These are phyloP conservation scores for Erigeron philadelphicus DNA, from an alignment of 140 eudicot species.

Conservation along the genomic window DNA sequence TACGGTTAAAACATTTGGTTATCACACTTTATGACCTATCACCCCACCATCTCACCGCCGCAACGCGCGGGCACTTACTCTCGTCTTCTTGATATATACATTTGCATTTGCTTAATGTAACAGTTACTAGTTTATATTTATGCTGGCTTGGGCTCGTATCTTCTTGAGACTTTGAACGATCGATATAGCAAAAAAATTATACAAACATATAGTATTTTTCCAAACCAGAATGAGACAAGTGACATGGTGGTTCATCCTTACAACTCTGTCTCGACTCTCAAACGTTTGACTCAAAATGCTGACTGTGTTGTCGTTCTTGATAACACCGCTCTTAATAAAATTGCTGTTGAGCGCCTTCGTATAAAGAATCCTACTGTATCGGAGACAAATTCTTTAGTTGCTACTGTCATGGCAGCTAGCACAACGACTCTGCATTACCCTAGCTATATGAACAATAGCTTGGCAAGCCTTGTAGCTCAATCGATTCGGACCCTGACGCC, in stretches of 20 bases:
- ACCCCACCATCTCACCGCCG: too few species aligned
- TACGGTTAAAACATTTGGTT: too few species aligned
- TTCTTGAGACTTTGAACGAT: constrained; percentile 76
- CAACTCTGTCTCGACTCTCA: constrained; percentile 84
- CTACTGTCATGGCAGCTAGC: constrained; percentile 95
- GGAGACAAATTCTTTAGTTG: constrained; percentile 76
- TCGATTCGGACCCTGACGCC: too few species aligned
- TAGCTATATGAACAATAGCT: constrained; percentile 87
- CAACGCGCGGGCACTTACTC: too few species aligned
- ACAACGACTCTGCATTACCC: constrained; percentile 88
- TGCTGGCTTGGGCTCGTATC: constrained; percentile 84
- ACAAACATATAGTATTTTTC: constrained; percentile 86
- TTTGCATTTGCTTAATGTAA: background rate
- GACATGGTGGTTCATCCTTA: constrained; percentile 95
- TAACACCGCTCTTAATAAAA: constrained; percentile 85
- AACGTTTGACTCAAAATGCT: constrained; percentile 79
- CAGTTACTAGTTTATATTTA: background rate
- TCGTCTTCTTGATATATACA: background rate
- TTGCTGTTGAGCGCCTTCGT: constrained; percentile 89
- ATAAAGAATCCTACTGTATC: constrained; percentile 75
- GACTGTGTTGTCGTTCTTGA: constrained; percentile 96
- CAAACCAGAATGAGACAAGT: constrained; percentile 81
- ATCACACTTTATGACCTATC: too few species aligned
- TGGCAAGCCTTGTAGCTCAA: too few species aligned
- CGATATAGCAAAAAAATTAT: constrained; percentile 85